Evolutionary conservation across 441 rosid genomes (phyloP).

Genomic region (Pelargonium cotyledonis): DNA sequence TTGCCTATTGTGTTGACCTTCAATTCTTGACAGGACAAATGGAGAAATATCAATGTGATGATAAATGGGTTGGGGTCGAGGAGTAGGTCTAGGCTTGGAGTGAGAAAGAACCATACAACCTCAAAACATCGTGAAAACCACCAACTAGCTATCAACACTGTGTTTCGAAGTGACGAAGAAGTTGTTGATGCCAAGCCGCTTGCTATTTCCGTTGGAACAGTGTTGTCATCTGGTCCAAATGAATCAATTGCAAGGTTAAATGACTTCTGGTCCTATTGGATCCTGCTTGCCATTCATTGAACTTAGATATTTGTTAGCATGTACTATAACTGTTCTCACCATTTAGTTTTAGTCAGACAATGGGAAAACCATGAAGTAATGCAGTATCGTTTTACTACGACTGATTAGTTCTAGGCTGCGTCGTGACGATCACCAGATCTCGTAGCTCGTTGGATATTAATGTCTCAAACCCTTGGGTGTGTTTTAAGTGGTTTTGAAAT

Average conservation of each 20-base stretch:
- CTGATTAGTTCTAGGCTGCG: background rate
- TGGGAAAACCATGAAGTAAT: constrained; percentile 9
- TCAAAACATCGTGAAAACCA: constrained; percentile 53
- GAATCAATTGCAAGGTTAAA: constrained; percentile 68
- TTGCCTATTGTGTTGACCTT: too few relatives aligned
- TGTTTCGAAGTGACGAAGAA: constrained; percentile 65
- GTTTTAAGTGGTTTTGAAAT: too few relatives aligned
- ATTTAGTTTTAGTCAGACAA: too few relatives aligned
- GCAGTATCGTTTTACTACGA: background rate
- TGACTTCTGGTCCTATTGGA: constrained; percentile 14
- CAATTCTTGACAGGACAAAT: constrained; percentile 57
- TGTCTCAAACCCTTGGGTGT: background rate
- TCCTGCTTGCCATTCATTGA: constrained; percentile 3
- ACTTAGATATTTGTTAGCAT: background rate
- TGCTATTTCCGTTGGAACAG: constrained; percentile 30
- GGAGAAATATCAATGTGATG: constrained; percentile 98
- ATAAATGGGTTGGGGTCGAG: constrained; percentile 84
- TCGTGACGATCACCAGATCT: background rate
- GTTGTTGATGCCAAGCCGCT: constrained; percentile 43
- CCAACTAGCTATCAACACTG: constrained; percentile 17
- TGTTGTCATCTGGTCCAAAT: constrained; percentile 45
- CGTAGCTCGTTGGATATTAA: background rate
- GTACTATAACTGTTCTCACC: background rate
- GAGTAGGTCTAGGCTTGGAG: constrained; percentile 60
- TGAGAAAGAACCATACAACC: constrained; percentile 47